Base-by-base conservation (phyloP, 1,139 yeast genomes). In the Protomyces gravidus region DNA sequence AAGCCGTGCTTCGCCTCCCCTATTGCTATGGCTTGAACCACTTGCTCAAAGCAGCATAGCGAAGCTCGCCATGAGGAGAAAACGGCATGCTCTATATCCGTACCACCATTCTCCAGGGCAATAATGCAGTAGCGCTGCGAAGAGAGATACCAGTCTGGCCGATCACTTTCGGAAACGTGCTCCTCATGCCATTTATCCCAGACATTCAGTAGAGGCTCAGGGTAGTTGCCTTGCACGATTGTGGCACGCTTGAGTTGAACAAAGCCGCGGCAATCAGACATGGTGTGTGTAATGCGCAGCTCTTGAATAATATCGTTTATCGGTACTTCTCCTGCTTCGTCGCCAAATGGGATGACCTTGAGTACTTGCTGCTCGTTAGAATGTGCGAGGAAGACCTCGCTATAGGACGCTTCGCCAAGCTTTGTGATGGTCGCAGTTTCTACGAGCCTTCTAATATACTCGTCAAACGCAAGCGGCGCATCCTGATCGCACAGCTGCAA, bases 41-140 rank as follows among this genome's bases (percentile, higher is more conserved):
- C 72, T 63, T 76, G 76, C 80, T 82, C 78, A 65, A 84, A 81
- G 1, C 84, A 75, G 11, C 71, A 71, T 55, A 72, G 70, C 1
- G 84, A 81, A 65, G 81, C 82, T 11, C 70, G 68, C 85, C 85
- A 83, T 42, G 75, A 73, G 26, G 67, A 67, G 30, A 82, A 64
- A 49, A 69, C 68, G 63, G 73, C 78, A 47, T 74, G 73, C 64
- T 78, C 80, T 39, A 81, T 69, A 61, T 78, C 78, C 2, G 69
- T 65, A 17, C 85, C 85, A 3, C 78, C 79, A 64, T 78, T 72
- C 47, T 76, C 76, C 62, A 79, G 69, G 27, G 76, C 75, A 63
- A 80, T 66, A 9, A 80, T 68, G 61, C 81, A 71, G 63, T 72
- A 80, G 28, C 72, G 65, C 66, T 80, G 84, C 47, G 67, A 65